Percentiles rank a stretch among this genome's conserved stretches.
Conservation (phyloP, 192 early-diverging fungal genomes). For the Coemansia sp. region DNA sequence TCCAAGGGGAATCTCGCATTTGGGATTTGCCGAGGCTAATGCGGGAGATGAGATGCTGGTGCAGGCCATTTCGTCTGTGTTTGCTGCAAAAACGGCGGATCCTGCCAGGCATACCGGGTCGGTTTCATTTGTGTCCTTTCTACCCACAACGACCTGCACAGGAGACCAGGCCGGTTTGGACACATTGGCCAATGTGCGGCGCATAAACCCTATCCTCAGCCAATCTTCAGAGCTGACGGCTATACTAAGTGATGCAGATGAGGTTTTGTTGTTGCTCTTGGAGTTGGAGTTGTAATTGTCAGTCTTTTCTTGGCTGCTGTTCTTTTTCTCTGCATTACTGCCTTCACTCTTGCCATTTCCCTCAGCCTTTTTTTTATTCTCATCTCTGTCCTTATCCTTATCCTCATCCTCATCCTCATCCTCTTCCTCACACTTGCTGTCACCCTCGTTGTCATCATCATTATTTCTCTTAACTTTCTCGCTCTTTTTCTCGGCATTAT, state of each 20-base stretch:
- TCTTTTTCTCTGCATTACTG: background rate
- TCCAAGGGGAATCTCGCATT: conserved; percentile 25
- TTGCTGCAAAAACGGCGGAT: conserved; percentile 31
- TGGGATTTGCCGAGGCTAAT: background rate
- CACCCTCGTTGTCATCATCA: background rate
- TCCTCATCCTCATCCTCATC: background rate
- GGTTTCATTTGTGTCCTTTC: conserved; percentile 1
- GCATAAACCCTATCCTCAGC: background rate
- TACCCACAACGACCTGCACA: background rate
- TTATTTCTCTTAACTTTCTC: background rate
- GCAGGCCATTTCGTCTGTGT: conserved; percentile 25
- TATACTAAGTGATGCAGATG: background rate
- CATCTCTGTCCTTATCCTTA: background rate
- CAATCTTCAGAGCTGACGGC: background rate
- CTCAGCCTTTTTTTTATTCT: background rate
- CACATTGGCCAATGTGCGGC: conserved; percentile 1
- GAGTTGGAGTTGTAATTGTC: too few species aligned
- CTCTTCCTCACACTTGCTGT: too few species aligned
- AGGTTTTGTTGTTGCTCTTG: background rate
- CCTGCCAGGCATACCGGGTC: conserved; percentile 14
- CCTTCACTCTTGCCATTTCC: background rate
- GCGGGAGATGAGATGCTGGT: conserved; percentile 7
- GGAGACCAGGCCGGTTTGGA: conserved; percentile 11
- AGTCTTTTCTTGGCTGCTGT: too few species aligned
- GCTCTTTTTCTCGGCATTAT: background rate